These are phyloP conservation scores for Tulasnella sp. DNA, from an alignment of 768 basidiomycete species.

Conservation along the genomic window DNA sequence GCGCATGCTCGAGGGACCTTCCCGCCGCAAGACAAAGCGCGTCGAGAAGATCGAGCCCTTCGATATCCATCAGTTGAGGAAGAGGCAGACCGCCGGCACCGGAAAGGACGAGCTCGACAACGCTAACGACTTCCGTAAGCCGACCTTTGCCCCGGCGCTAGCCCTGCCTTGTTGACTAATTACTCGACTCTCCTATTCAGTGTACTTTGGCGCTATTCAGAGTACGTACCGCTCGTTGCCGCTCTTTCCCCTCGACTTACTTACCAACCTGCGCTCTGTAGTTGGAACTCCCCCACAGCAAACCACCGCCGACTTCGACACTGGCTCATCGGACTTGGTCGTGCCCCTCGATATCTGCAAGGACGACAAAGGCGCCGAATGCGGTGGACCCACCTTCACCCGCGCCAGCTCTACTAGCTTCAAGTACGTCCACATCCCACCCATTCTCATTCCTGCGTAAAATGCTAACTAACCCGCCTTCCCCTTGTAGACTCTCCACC, in stretches of 20 bases:
- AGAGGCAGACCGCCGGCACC: neutral
- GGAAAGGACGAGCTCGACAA: neutral
- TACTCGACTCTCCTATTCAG: neutral
- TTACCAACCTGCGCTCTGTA: neutral
- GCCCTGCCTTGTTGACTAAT: neutral
- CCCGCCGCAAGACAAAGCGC: neutral
- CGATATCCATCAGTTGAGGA: neutral
- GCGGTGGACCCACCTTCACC: neutral
- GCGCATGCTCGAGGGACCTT: neutral
- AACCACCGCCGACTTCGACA: neutral
- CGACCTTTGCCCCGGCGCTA: neutral
- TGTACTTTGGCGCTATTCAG: neutral
- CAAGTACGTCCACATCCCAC: neutral
- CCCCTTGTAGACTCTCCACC: neutral
- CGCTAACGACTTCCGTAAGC: neutral
- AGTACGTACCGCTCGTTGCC: neutral
- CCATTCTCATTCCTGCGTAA: neutral
- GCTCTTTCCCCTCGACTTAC: neutral
- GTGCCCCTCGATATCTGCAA: neutral
- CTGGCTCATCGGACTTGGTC: conserved; percentile 4
- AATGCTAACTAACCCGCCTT: neutral
- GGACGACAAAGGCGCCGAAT: neutral
- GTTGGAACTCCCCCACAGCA: neutral
- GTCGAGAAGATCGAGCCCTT: neutral
- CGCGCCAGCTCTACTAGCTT: neutral